Evolutionary conservation across 768 basidiomycete species (phyloP).

Genomic region (Hebeloma cylindrosporum): DNA sequence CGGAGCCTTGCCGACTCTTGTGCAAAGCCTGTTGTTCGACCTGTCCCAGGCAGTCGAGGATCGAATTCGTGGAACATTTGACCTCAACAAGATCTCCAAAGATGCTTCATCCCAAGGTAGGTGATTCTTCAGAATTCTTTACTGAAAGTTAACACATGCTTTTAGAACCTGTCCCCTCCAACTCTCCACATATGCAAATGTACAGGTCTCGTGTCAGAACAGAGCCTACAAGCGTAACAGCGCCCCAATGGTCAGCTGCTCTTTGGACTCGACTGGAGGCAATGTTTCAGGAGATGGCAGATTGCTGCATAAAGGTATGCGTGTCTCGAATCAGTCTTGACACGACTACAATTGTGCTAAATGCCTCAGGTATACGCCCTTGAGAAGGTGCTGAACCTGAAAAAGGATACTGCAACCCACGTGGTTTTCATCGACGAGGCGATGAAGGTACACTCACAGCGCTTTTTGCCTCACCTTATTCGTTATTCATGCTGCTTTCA

Average conservation of each 20-base stretch:
- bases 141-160: conserved; percentile 12
- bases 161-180: conserved; percentile 18
- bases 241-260: conserved; percentile 81
- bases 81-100: conserved; percentile 81
- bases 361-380: conserved; percentile 80
- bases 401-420: conserved; percentile 79
- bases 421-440: conserved; percentile 87
- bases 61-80: conserved; percentile 81
- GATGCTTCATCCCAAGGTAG: conserved; percentile 77
- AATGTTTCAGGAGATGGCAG: conserved; percentile 86
- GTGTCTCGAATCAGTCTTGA: background rate
- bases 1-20: conserved; percentile 77
- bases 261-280: conserved; percentile 81
- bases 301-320: conserved; percentile 82
- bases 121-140: conserved; percentile 8
- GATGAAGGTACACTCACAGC: conserved; percentile 81
- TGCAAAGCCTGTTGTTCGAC: conserved; percentile 75
- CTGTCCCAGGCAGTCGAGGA: conserved; percentile 81
- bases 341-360: background rate
- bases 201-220: conserved; percentile 88
- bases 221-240: conserved; percentile 86
- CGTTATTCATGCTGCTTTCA: conserved; percentile 27
- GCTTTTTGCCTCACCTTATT: background rate
- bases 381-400: conserved; percentile 89
- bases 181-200: conserved; percentile 37